Evolutionary conservation across 176 grass and related monocot species (phyloP), one percentile per base, ranked within the genome.

Genomic region (Cymbopogon citratus): DNA sequence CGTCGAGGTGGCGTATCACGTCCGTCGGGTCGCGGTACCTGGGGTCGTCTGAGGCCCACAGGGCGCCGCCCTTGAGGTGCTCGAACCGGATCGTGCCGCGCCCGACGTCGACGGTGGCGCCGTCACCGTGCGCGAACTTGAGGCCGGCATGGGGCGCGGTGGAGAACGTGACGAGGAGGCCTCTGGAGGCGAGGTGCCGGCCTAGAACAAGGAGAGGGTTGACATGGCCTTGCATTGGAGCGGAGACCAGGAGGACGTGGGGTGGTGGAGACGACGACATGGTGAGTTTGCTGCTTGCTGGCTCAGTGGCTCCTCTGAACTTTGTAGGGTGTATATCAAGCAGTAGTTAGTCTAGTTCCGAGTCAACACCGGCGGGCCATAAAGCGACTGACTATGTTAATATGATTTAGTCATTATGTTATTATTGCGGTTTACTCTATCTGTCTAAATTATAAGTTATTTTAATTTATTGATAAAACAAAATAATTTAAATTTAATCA

Each of bases 191-290:
- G 65, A 92, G 77, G 67, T 81, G 84, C 26, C 69, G 63, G 72
- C 81, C 91, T 21, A 92, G 60, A 72, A 74, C 73, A 27, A 92
- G 78, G 54, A 92, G 80, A 0, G 87, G 91, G 72, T 89, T 92
- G 39, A 92, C 72, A 73, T 92, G 90, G 70, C 90, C 72, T 36
- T 89, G 90, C 27, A 82, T 40, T 0, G 90, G 70, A 23, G 26
- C 60, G 65, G 80, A 38, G 27, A 92, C 71, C 56, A 92, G 87
- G 40, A 92, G 76, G 54, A 89, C 71, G 76, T 92, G 90, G 26
- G 70, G 75, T 21, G 14, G 21, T 12, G 72, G 48, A 9, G 77
- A 14, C 85, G 63, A 33, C 69, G 33, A 12, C 83, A 72, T 63
- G 74, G 65, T 69, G 23, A 28, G 9, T 4, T 52, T 23, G 31